Percentiles rank a stretch among this genome's conserved stretches.
These are phyloP conservation scores for Saprolegnia parasitica DNA, from an alignment of 352 stramenopile genomes.

Conservation along the genomic window DNA sequence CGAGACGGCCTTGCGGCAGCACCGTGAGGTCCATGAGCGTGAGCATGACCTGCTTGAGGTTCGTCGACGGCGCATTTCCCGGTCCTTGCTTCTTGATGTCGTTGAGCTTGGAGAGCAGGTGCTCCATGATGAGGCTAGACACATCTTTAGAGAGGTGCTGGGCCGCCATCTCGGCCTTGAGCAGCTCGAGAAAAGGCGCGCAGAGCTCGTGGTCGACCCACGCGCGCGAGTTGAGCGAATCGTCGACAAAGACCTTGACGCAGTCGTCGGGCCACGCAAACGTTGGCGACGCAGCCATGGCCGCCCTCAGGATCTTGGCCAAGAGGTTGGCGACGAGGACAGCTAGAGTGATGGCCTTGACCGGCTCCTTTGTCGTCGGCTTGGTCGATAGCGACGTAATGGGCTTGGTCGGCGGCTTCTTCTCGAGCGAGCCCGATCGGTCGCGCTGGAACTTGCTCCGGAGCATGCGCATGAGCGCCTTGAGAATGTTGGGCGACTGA, in stretches of 20 bases:
- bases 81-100: constrained; percentile 24
- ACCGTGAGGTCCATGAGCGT: constrained; percentile 23
- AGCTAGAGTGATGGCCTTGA: constrained; percentile 53
- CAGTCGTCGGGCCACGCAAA: constrained; percentile 68
- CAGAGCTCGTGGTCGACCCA: constrained; percentile 85
- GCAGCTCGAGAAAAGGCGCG: constrained; percentile 64
- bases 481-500: constrained; percentile 48
- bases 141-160: constrained; percentile 10
- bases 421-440: constrained; percentile 27
- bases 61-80: constrained; percentile 2
- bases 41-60: constrained; percentile 27
- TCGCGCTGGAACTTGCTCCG: constrained; percentile 71
- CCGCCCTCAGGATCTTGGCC: constrained; percentile 58
- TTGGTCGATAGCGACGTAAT: background rate
- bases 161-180: constrained; percentile 45
- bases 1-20: constrained; percentile 20
- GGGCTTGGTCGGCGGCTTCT: constrained; percentile 31
- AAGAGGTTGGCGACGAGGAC: constrained; percentile 71
- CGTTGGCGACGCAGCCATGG: background rate
- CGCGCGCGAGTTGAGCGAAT: constrained; percentile 69
- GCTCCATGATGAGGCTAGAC: constrained; percentile 19
- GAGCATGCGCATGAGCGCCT: constrained; percentile 70
- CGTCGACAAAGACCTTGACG: constrained; percentile 83
- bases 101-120: constrained; percentile 25
- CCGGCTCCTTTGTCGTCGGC: constrained; percentile 23